Conservation (phyloP, 495 filamentous ascomycete genomes). For the Pseudotulostoma volvatum region DNA sequence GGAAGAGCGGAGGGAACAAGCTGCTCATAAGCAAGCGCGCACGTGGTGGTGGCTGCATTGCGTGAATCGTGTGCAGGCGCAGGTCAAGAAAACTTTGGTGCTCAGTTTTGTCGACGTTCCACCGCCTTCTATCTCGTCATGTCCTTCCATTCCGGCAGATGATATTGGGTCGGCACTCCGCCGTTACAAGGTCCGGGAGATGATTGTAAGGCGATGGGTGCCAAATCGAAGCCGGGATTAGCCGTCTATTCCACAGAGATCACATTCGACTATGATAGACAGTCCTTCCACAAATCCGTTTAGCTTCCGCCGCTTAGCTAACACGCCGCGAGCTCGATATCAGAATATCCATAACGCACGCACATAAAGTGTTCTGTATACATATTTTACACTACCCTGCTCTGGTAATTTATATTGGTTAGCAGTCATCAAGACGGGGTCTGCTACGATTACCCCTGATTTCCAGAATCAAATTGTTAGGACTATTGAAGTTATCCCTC, state of each 20-base stretch:
- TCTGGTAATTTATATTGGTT: too few relatives aligned
- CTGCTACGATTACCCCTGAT: too few relatives aligned
- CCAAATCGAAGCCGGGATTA: slow-evolving; percentile 62
- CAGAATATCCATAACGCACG: too few relatives aligned
- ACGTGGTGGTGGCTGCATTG: slow-evolving; percentile 91
- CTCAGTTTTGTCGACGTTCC: slow-evolving; percentile 86
- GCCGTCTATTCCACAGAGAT: slow-evolving; percentile 11
- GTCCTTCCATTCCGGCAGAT: slow-evolving; percentile 7
- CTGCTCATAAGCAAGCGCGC: slow-evolving; percentile 30
- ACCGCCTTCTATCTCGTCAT: slow-evolving; percentile 37
- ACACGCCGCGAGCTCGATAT: too few relatives aligned
- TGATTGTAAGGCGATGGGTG: slow-evolving; percentile 66
- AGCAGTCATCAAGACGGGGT: too few relatives aligned
- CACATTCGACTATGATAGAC: too few relatives aligned
- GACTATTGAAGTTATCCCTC: too few relatives aligned
- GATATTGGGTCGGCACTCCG: slow-evolving; percentile 47
- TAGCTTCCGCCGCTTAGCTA: too few relatives aligned
- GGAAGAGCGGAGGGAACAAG: slow-evolving; percentile 27
- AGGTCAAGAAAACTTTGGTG: slow-evolving; percentile 77
- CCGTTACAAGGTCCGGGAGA: slow-evolving; percentile 66
- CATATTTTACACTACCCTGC: too few relatives aligned
- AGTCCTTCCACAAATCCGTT: too few relatives aligned
- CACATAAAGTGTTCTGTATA: too few relatives aligned
- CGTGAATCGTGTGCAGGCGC: slow-evolving; percentile 75
- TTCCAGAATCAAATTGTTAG: too few relatives aligned